phyloP scores from a whole-genome alignment of 139 green algal species.

The Pseudopediastrum boryanum region DNA sequence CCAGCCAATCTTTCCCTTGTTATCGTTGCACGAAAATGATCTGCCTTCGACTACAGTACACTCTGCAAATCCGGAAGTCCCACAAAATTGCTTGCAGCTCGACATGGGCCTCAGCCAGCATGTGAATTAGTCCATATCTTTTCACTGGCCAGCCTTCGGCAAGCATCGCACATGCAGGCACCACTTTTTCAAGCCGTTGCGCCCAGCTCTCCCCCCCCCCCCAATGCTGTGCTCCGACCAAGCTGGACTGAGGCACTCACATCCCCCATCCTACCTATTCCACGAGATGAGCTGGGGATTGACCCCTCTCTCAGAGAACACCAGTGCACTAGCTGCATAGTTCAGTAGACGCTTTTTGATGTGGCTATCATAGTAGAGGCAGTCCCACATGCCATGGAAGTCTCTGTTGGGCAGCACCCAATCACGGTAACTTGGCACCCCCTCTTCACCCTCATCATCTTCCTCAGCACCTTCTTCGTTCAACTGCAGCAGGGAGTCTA shows the following conservation, averaged over 20 bases:
- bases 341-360: slow-evolving; percentile 84
- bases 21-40: too few species aligned
- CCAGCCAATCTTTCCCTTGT: too few species aligned
- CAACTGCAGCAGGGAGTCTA: slow-evolving; percentile 66
- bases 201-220: too few species aligned
- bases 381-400: slow-evolving; percentile 81
- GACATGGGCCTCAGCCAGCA: too few species aligned
- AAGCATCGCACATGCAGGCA: too few species aligned
- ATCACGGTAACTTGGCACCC: slow-evolving; percentile 70
- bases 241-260: not conserved
- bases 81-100: too few species aligned
- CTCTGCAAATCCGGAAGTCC: too few species aligned
- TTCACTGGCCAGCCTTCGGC: too few species aligned
- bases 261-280: slow-evolving; percentile 69
- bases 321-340: slow-evolving; percentile 86
- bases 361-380: slow-evolving; percentile 78
- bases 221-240: not conserved
- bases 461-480: slow-evolving; percentile 69
- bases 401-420: slow-evolving; percentile 74
- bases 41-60: too few species aligned
- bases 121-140: too few species aligned
- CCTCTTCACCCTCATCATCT: slow-evolving; percentile 83
- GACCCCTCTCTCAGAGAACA: slow-evolving; percentile 86
- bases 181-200: too few species aligned
- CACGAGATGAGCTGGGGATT: slow-evolving; percentile 79